Evolutionary conservation across 2,329 filamentous ascomycete species (phyloP), one percentile per base, ranked within the genome.

Genomic region (Diaporthe humulicola): DNA sequence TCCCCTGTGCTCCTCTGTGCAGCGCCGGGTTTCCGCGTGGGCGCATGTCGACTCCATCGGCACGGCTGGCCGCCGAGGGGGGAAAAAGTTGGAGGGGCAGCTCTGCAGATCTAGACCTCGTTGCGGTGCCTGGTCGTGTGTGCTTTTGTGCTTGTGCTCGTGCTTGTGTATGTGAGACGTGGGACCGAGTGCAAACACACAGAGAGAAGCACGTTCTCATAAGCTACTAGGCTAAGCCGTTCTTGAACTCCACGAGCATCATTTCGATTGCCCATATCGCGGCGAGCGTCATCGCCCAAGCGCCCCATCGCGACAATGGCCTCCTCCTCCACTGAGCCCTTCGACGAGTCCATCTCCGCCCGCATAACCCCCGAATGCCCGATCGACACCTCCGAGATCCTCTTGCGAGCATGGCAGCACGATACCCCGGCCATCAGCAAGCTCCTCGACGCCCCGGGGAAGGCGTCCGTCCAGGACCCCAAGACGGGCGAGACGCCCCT

Each of bases 401-500:
- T 92, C 73, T 84, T 86, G 71, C 86, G 87, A 72, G 88, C 89
- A 73, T 91, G 90, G 89, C 83, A 84, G 73, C 90, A 91, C 80
- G 88, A 98, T 82, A 84, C 93, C 75, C 83, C 88, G 48, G 88
- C 89, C 67, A 89, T 98, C 56, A 93, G 92, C 82, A 88, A 89
- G 73, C 89, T 98, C 10, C 90, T 97, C 76, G 88, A 90, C 79
- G 88, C 85, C 4, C 91, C 89, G 66, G 92, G 87, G 73, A 86
- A 85, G 86, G 86, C 94, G 87, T 95, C 93, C 82, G 91, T 93
- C 6, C 95, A 96, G 83, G 96, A 98, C 81, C 90, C 93, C 8
- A 91, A 93, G 76, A 98, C 96, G 0, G 94, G 95, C 75, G 95
- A 93, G 83, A 95, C 95, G 12, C 95, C 96, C 14, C 89, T 98